Percentiles rank a stretch among this genome's conserved stretches.
Conservation (phyloP, 441 rosid genomes). For the Gossypium schwendimanii region DNA sequence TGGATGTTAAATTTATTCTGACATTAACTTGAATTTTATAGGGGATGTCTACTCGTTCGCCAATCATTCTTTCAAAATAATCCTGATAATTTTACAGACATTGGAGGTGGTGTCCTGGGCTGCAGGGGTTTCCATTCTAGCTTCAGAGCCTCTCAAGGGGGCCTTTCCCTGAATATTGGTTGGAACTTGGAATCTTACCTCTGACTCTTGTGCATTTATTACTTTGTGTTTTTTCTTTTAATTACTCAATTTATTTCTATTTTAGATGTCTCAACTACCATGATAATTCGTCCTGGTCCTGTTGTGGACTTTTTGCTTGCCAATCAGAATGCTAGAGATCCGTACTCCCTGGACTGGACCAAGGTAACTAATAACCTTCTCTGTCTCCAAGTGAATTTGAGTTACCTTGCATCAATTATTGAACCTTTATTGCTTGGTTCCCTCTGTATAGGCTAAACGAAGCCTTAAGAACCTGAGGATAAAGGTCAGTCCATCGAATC, state of each 20-base stretch:
- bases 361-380: slow-evolving; percentile 27
- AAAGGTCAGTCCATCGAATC: slow-evolving; percentile 33
- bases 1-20: neutral
- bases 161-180: slow-evolving; percentile 57
- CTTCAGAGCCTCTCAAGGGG: slow-evolving; percentile 62
- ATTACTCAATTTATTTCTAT: slow-evolving; percentile 2
- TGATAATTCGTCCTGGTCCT: slow-evolving; percentile 49
- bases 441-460: slow-evolving; percentile 36
- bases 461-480: slow-evolving; percentile 53
- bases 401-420: neutral
- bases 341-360: slow-evolving; percentile 32
- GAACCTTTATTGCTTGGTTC: slow-evolving; percentile 2
- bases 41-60: slow-evolving; percentile 63
- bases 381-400: neutral
- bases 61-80: slow-evolving; percentile 52
- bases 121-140: slow-evolving; percentile 75
- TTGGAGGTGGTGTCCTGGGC: slow-evolving; percentile 61
- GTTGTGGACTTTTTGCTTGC: slow-evolving; percentile 36
- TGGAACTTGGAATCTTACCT: slow-evolving; percentile 10
- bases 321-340: slow-evolving; percentile 39
- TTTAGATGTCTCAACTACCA: slow-evolving; percentile 53
- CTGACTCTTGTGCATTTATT: neutral
- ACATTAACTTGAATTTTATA: slow-evolving; percentile 14
- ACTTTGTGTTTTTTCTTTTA: neutral
- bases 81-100: slow-evolving; percentile 22